Base-by-base conservation (phyloP, 371 early-diverging fungal species). In the Zancudomyces culisetae region DNA sequence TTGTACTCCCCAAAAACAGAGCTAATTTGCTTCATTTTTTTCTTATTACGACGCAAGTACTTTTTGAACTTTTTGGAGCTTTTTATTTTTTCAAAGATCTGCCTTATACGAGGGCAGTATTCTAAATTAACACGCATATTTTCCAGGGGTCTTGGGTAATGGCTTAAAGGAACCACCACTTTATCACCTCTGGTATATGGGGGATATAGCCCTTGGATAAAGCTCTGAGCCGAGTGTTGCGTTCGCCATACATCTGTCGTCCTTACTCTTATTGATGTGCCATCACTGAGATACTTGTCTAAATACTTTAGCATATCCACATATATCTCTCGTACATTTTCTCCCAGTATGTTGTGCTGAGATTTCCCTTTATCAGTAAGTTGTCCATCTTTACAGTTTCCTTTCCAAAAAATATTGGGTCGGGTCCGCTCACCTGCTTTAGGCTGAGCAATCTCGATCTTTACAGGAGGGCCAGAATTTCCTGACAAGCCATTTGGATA, bases 271-370 rank as follows among this genome's bases (percentile, higher is more conserved):
- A 48, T 42, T 19, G 29, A 60, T 55, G 48, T 61, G 53, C 43
- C 47, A 51, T 8, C n/a, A 4, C 2, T 48, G 10, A 24, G 18
- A 10, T 48, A n/a, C n/a, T 19, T 24, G 29, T 69, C 57, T 23
- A 77, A 51, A 29, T 66, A 62, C 18, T 61, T 60, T 29, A 72
- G 57, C 55, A 73, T 61, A 43, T 73, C 68, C 8, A 77, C 64
- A 41, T 77, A 76, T 30, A 77, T 68, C 13, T 54, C 50, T 28
- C 73, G 66, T 40, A 76, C 60, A 2, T 62, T 58, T 18, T 60
- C 52, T 29, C 77, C 77, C 35, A 77, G 47, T n/a, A 42, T 42
- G 28, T 60, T 58, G 49, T 72, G 75, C 55, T 76, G 75, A 21
- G 52, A 45, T 27, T 67, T 72, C 8, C 77, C 77, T 18, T 56